Evolutionary conservation across 164 flowering plant genomes (phyloP).

Genomic region (grape (Vitis vinifera)): DNA sequence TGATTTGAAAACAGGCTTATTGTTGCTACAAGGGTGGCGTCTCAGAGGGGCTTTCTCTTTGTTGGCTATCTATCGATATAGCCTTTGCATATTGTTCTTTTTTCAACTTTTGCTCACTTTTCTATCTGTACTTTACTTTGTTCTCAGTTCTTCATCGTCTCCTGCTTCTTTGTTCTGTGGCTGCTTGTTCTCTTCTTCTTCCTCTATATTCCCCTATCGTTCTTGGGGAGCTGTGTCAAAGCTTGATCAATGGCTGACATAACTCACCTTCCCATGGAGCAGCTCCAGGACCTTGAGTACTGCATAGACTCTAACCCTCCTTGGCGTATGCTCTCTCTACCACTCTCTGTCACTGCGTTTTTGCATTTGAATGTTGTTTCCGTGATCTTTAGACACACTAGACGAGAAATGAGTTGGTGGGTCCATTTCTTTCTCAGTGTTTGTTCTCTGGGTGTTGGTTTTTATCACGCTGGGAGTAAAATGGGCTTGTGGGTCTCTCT

Average conservation of each 20-base stretch:
- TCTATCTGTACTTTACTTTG: conserved; percentile 32
- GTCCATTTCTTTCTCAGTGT: too few species aligned
- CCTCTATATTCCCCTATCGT: background rate
- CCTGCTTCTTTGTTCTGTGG: conserved; percentile 1
- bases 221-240: conserved; percentile 7
- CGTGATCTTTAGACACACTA: too few species aligned
- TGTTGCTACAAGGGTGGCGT: too few species aligned
- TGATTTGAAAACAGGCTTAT: background rate
- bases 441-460: too few species aligned
- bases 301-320: conserved; percentile 96
- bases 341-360: conserved; percentile 1
- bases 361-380: too few species aligned
- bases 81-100: background rate
- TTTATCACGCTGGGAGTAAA: too few species aligned
- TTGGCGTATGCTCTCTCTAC: conserved; percentile 54
- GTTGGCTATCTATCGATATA: too few species aligned
- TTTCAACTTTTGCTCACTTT: background rate
- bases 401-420: too few species aligned
- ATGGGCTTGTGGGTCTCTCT: too few species aligned
- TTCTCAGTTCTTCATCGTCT: conserved; percentile 23
- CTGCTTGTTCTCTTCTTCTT: background rate
- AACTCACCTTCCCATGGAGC: conserved; percentile 86
- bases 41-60: too few species aligned
- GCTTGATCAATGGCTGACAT: conserved; percentile 70
- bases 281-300: conserved; percentile 90